Evolutionary conservation across 2,329 filamentous ascomycete genomes (phyloP), one percentile per base, ranked within the genome.

Genomic region (Diplodia mutila): DNA sequence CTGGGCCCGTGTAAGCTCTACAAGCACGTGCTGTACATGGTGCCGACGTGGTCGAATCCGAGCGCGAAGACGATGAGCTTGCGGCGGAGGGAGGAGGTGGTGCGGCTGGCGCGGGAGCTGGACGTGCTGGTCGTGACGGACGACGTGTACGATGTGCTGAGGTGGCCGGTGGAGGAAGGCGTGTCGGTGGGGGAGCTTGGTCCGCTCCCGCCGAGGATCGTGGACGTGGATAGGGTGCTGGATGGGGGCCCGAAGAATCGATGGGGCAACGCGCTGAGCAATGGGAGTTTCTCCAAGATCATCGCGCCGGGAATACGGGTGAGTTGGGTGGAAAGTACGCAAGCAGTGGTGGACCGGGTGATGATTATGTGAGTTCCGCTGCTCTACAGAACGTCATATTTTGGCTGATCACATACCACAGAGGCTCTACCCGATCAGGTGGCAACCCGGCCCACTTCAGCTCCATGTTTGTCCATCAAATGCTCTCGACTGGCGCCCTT

Each of bases 71-170:
- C 91, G 3, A 94, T 96, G 89, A 88, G 89, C 14, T 78, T 93
- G 3, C 76, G 79, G 21, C 86, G 90, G 29, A 86, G 95, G 3
- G 81, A 89, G 70, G 82, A 82, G 12, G 84, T 98, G 4, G 88
- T 98, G 25, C 81, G 83, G 16, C 79, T 97, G 6, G 94, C 94
- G 0, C 86, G 94, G 67, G 83, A 88, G 68, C 88, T 90, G 76
- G 89, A 98, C 76, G 92, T 92, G 7, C 84, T 98, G 21, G 80
- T 97, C 65, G 85, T 97, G 32, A 87, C 87, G 61, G 94, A 98
- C 79, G 95, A 98, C 77, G 93, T 98, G 9, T 98, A 98, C 76
- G 94, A 98, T 77, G 90, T 94, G 71, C 83, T 98, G 5, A 91
- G 94, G 76, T 97, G 93, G 92, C 85, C 87, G 3, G 73, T 81